Percentiles rank a stretch among this genome's conserved stretches.
Conservation (phyloP, 805 yeast genomes). For the Candida quercuum region DNA sequence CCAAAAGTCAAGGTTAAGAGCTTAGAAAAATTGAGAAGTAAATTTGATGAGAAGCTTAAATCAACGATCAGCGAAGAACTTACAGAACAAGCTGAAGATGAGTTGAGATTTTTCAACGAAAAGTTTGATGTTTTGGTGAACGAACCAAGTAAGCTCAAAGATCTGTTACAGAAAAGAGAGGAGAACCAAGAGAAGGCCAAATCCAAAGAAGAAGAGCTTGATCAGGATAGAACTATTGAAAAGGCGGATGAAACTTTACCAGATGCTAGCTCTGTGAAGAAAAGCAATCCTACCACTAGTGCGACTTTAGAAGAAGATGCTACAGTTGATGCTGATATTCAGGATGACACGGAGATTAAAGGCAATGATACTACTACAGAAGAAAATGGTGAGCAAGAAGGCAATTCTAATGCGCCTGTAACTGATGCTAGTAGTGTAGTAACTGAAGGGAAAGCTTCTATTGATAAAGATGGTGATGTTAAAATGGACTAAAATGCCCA, state of each 20-base stretch:
- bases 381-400: conserved; percentile 37
- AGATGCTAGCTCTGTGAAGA: conserved; percentile 10
- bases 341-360: conserved; percentile 40
- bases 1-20: conserved; percentile 25
- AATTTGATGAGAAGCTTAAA: conserved; percentile 30
- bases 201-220: conserved; percentile 17
- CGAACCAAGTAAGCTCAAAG: conserved; percentile 7
- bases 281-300: conserved; percentile 18
- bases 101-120: conserved; percentile 12
- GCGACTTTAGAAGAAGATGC: conserved; percentile 23
- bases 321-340: conserved; percentile 42
- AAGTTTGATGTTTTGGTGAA: conserved; percentile 16
- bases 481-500: conserved; percentile 19
- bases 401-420: not conserved
- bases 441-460: conserved; percentile 9
- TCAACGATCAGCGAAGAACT: conserved; percentile 25
- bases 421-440: conserved; percentile 14
- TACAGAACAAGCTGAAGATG: conserved; percentile 14
- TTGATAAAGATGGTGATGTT: conserved; percentile 28
- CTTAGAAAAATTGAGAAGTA: conserved; percentile 30
- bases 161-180: conserved; percentile 8
- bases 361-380: conserved; percentile 39
- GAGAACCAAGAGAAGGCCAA: conserved; percentile 7
- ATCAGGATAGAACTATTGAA: conserved; percentile 17
- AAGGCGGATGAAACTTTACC: conserved; percentile 17